A percentile compares a stretch with the other conserved stretches of the same genome.
Evolutionary conservation across 2,329 filamentous ascomycete species (phyloP).

Genomic region (Fusarium sambucinum): DNA sequence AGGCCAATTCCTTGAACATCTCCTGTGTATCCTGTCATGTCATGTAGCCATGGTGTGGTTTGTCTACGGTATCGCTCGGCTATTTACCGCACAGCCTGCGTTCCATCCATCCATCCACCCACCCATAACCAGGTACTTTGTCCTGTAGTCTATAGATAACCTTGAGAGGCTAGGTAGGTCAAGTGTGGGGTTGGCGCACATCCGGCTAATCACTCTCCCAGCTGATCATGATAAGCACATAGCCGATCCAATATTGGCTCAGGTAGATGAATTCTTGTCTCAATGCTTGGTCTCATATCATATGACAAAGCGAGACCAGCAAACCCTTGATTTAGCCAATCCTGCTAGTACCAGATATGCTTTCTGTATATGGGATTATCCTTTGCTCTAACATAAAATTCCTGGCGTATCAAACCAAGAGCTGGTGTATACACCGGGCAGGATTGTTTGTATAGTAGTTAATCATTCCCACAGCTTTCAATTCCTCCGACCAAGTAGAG

Average conservation of each 20-base stretch:
- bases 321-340: neutral
- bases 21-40: neutral
- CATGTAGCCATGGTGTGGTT: neutral
- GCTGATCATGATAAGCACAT: constrained; percentile 44
- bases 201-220: constrained; percentile 36
- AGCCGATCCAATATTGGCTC: constrained; percentile 19
- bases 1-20: constrained; percentile 11
- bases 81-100: constrained; percentile 22
- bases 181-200: constrained; percentile 39
- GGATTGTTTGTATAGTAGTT: constrained; percentile 9
- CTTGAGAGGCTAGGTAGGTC: constrained; percentile 27
- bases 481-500: neutral
- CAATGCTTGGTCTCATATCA: constrained; percentile 15
- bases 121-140: neutral
- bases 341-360: neutral
- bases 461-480: constrained; percentile 18
- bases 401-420: constrained; percentile 5
- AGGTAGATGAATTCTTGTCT: constrained; percentile 20
- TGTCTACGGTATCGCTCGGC: constrained; percentile 31
- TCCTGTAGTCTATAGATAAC: constrained; percentile 11
- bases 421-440: neutral
- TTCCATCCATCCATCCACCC: neutral
- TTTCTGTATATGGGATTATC: neutral
- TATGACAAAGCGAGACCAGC: neutral
- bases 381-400: neutral